These are phyloP conservation scores for Penicillium sp. DNA, from an alignment of 2,329 filamentous ascomycete genomes.

Conservation along the genomic window DNA sequence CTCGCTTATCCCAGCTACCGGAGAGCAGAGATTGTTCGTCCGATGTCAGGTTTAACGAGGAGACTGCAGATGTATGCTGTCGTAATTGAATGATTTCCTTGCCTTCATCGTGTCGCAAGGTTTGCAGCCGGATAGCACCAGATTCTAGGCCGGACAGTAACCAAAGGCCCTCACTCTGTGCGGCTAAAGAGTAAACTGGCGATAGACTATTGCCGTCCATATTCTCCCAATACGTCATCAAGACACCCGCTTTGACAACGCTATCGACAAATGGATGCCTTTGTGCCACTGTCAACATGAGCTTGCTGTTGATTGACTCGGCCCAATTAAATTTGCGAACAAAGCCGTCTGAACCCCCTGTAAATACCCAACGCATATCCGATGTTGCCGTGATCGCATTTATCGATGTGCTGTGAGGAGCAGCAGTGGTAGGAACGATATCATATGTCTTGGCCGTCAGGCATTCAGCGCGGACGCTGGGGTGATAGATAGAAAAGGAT, in stretches of 20 bases:
- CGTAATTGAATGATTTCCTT: conserved; percentile 82
- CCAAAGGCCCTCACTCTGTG: conserved; percentile 90
- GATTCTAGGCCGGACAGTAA: conserved; percentile 87
- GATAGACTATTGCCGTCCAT: conserved; percentile 78
- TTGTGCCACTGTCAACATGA: conserved; percentile 91
- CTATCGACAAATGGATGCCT: conserved; percentile 96
- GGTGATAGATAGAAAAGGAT: conserved; percentile 55
- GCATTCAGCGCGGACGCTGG: conserved; percentile 74
- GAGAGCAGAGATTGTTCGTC: conserved; percentile 89
- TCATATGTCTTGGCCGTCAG: conserved; percentile 83
- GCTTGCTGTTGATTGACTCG: conserved; percentile 92
- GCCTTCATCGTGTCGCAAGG: conserved; percentile 91
- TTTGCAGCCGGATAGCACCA: conserved; percentile 90
- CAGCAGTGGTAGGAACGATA: conserved; percentile 95
- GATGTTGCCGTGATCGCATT: conserved; percentile 91
- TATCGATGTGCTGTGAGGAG: conserved; percentile 92
- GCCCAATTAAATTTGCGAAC: conserved; percentile 96
- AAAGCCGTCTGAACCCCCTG: conserved; percentile 90
- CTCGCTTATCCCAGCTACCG: conserved; percentile 94
- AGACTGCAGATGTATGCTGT: conserved; percentile 89
- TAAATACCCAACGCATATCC: conserved; percentile 94
- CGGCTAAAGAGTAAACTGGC: conserved; percentile 90
- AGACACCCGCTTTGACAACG: conserved; percentile 89
- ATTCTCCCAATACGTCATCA: conserved; percentile 99
- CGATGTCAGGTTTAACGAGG: conserved; percentile 76